phyloP scores from a whole-genome alignment of 1,284 basidiomycete species.

The Pyrrhoderma noxium region DNA sequence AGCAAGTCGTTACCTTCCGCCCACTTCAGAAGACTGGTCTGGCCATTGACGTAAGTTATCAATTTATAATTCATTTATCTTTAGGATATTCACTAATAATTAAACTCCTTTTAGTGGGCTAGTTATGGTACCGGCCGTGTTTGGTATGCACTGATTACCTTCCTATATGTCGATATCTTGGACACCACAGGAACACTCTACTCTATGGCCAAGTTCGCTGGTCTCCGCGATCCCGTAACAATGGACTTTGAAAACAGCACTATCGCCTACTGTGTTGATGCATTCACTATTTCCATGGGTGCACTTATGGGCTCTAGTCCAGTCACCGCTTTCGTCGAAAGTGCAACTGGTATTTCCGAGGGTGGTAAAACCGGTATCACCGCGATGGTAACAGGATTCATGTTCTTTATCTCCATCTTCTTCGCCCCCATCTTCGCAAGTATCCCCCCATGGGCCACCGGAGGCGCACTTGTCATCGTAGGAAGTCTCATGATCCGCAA shows the following conservation, averaged over 20 bases:
- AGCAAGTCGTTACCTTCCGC: slow-evolving; percentile 76
- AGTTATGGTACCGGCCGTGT: slow-evolving; percentile 63
- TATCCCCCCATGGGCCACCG: slow-evolving; percentile 85
- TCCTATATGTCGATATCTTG: slow-evolving; percentile 87
- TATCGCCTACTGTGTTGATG: slow-evolving; percentile 79
- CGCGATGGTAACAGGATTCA: slow-evolving; percentile 65
- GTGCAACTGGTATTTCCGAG: slow-evolving; percentile 75
- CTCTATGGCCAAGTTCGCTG: slow-evolving; percentile 91
- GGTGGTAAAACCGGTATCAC: slow-evolving; percentile 87
- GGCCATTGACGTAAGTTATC: slow-evolving; percentile 51
- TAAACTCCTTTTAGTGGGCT: slow-evolving; percentile 30
- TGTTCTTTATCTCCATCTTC: slow-evolving; percentile 84
- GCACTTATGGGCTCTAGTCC: slow-evolving; percentile 82
- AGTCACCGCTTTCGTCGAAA: slow-evolving; percentile 84
- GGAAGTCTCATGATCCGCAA: slow-evolving; percentile 84
- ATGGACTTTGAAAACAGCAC: slow-evolving; percentile 86
- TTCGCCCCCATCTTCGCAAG: slow-evolving; percentile 87
- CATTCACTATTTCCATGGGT: slow-evolving; percentile 76
- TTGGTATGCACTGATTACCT: slow-evolving; percentile 83
- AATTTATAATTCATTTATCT: slow-evolving; percentile 7
- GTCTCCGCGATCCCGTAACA: slow-evolving; percentile 77
- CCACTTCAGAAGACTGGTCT: slow-evolving; percentile 56
- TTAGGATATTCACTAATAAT: not conserved
- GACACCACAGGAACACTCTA: slow-evolving; percentile 65
- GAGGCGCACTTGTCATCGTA: slow-evolving; percentile 80